Evolutionary conservation across 306 rosid genomes (phyloP).

Genomic region (Benincasa hispida): DNA sequence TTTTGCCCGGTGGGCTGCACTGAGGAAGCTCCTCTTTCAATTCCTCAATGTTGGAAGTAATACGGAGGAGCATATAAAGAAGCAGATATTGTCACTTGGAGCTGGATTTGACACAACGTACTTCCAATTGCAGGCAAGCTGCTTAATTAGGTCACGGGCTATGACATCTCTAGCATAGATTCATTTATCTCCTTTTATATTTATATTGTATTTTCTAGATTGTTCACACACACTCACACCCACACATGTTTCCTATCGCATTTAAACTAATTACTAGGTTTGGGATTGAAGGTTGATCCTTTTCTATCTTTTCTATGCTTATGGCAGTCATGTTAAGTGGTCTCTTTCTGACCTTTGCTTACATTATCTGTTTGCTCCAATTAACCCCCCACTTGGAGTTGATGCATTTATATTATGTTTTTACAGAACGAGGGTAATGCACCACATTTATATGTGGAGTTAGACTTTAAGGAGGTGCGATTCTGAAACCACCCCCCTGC

Average conservation of each 20-base stretch:
- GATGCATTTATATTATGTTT: constrained; percentile 12
- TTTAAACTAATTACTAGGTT: neutral
- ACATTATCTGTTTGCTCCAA: neutral
- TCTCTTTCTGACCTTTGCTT: neutral
- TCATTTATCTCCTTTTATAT: neutral
- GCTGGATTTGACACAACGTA: constrained; percentile 87
- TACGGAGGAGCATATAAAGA: constrained; percentile 20
- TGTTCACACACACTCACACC: too few species aligned
- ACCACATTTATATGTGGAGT: constrained; percentile 73
- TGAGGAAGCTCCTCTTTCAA: constrained; percentile 60
- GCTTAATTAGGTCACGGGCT: constrained; percentile 18
- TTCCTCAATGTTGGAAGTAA: constrained; percentile 50
- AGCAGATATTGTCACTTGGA: constrained; percentile 62
- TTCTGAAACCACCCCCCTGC: constrained; percentile 5
- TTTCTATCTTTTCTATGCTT: neutral
- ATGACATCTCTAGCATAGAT: constrained; percentile 4
- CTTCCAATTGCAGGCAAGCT: constrained; percentile 99
- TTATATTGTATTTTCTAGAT: neutral
- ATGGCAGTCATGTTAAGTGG: neutral
- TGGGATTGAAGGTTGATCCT: neutral
- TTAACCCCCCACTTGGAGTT: neutral
- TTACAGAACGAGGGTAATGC: constrained; percentile 79
- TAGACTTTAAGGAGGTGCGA: constrained; percentile 87
- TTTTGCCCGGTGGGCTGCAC: constrained; percentile 84
- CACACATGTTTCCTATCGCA: neutral